Percentiles rank a stretch among this genome's conserved stretches.
phyloP scores from a whole-genome alignment of 1,139 yeast species.

The Candida sp. region DNA sequence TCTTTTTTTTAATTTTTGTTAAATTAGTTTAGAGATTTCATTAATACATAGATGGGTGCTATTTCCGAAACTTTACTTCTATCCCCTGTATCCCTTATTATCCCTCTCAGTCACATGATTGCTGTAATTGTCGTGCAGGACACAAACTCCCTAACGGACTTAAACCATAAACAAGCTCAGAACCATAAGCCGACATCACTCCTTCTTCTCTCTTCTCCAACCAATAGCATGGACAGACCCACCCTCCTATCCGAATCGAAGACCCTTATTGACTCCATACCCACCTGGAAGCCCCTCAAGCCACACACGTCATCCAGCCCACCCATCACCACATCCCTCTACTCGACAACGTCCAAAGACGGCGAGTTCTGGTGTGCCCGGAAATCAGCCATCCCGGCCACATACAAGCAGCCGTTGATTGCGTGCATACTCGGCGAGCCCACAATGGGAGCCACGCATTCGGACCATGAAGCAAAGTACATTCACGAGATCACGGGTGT shows the following conservation, averaged over 20 bases:
- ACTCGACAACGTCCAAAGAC: neutral
- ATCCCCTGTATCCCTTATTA: no score
- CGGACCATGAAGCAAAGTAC: slow-evolving; percentile 38
- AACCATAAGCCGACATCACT: no score
- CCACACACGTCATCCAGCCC: neutral
- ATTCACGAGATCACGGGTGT: slow-evolving; percentile 29
- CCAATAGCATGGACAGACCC: neutral
- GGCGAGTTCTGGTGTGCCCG: slow-evolving; percentile 12
- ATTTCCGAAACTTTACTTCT: no score
- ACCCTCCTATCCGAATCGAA: neutral
- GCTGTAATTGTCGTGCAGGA: no score
- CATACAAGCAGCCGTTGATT: neutral
- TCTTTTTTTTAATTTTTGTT: no score
- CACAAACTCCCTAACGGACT: no score
- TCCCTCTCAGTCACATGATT: no score
- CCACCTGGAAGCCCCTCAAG: slow-evolving; percentile 2
- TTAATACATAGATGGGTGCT: neutral
- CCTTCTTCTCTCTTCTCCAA: no score
- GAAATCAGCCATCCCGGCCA: slow-evolving; percentile 1
- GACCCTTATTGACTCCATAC: neutral
- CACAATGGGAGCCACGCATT: slow-evolving; percentile 28
- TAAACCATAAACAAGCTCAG: no score
- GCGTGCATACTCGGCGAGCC: slow-evolving; percentile 12
- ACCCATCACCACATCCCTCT: neutral
- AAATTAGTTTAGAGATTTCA: neutral